Evolutionary conservation across 2,329 filamentous ascomycete genomes (phyloP), one percentile per base, ranked within the genome.

Genomic region (Aspergillus sp.): DNA sequence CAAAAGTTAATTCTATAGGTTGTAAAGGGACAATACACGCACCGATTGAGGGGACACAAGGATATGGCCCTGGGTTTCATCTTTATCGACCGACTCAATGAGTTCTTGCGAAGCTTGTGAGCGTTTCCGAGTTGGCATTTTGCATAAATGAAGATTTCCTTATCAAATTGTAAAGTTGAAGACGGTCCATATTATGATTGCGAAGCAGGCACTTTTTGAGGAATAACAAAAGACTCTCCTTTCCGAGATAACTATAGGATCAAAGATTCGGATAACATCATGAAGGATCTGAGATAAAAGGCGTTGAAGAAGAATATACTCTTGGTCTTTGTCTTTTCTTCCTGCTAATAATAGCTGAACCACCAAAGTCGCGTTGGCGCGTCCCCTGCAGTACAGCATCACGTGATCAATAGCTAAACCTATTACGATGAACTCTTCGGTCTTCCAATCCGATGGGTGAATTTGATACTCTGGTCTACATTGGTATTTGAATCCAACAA

Each of bases 71-170:
- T 65, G 60, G 70, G 66, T 48, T 65, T 64, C 27, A 55, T 59
- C 58, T 52, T 42, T 60, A 51, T 73, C 64, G 47, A 73, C 71
- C 20, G 57, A 63, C 17, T 71, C 68, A 20, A 69, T 70, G 17
- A 70, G 66, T 15, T 72, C 72, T 37, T 64, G 60, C 33, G 60
- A 64, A 27, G 59, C 61, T 57, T 74, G 73, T 34, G 61, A 49
- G n/a, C 79, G 75, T 64, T 80, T 80, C 49, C 70, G 61, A 20
- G 76, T 73, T 48, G 75, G 70, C 79, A 80, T 81, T 12, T 44
- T 56, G 37, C 63, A 52, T 30, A 44, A 37, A 54, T 51, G 51
- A 30, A 30, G 27, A 50, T 20, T 22, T 41, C 12, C 20, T 27
- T 49, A 42, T 51, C 44, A 56, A 47, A 33, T 24, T 33, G 22